phyloP scores from a whole-genome alignment of 345 rosid species.

The Gossypium australe region DNA sequence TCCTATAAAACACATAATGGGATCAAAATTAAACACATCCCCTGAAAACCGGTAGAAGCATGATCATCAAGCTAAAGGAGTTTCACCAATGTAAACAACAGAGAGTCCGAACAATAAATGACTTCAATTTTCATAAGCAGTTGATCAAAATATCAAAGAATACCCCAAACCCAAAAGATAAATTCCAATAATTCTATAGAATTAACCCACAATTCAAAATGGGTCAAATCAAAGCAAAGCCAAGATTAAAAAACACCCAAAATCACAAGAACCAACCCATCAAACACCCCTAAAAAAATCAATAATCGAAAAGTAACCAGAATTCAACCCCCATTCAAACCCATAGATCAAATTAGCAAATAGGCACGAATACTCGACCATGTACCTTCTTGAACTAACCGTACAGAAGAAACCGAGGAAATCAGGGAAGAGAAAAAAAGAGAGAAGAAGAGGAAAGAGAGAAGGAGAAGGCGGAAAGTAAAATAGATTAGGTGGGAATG shows the following conservation, averaged over 20 bases:
- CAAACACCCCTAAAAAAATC: background rate
- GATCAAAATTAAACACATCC: background rate
- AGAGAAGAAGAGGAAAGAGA: constrained; percentile 5
- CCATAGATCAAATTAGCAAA: constrained; percentile 12
- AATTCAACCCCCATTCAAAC: background rate
- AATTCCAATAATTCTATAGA: background rate
- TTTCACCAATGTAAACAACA: background rate
- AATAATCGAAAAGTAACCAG: background rate
- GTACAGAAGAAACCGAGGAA: constrained; percentile 3
- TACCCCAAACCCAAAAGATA: background rate
- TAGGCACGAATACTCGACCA: background rate
- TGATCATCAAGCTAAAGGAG: background rate
- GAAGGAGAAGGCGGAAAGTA: background rate
- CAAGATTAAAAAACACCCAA: background rate
- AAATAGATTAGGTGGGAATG: background rate
- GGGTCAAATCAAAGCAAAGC: background rate
- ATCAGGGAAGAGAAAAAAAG: constrained; percentile 2
- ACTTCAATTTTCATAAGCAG: background rate
- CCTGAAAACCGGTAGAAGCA: background rate
- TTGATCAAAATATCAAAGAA: background rate
- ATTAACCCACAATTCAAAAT: background rate
- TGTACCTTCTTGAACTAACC: background rate
- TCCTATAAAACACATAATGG: background rate
- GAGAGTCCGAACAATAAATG: background rate
- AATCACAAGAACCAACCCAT: constrained; percentile 15